Evolutionary conservation across 306 rosid genomes (phyloP).

Genomic region (Rosa persica): DNA sequence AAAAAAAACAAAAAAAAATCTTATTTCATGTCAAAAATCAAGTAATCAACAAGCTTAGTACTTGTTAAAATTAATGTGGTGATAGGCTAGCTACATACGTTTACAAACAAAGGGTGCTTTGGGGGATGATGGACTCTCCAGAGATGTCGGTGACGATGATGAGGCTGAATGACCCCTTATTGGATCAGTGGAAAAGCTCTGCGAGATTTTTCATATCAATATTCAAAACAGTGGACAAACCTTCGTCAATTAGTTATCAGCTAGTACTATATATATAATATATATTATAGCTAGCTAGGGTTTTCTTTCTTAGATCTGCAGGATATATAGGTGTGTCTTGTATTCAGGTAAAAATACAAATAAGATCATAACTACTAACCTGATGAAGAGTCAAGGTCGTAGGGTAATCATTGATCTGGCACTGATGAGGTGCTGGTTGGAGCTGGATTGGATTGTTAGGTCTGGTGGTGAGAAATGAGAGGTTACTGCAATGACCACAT

Average conservation of each 20-base stretch:
- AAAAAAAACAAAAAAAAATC: background rate
- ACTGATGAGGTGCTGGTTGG: conserved; percentile 39
- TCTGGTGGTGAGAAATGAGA: conserved; percentile 83
- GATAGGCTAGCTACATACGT: conserved; percentile 42
- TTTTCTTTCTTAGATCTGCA: background rate
- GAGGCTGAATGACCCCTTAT: conserved; percentile 61
- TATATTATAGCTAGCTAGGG: conserved; percentile 3
- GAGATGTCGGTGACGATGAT: conserved; percentile 54
- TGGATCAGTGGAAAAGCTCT: conserved; percentile 62
- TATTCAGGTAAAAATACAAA: background rate
- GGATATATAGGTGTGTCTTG: background rate
- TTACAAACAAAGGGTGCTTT: conserved; percentile 87
- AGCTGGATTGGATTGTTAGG: conserved; percentile 46
- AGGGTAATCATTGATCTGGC: conserved; percentile 56
- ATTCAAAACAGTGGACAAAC: background rate
- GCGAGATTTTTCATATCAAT: conserved; percentile 20
- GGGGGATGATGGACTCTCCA: conserved; percentile 67
- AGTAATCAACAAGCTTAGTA: background rate
- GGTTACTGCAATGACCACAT: conserved; percentile 97
- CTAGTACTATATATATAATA: background rate
- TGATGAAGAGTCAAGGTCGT: conserved; percentile 59
- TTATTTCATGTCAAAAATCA: background rate
- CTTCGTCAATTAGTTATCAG: background rate
- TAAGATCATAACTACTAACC: conserved; percentile 32
- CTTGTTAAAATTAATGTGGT: background rate